phyloP scores from a whole-genome alignment of 108 stramenopile species.

The Cyclotella baltica region DNA sequence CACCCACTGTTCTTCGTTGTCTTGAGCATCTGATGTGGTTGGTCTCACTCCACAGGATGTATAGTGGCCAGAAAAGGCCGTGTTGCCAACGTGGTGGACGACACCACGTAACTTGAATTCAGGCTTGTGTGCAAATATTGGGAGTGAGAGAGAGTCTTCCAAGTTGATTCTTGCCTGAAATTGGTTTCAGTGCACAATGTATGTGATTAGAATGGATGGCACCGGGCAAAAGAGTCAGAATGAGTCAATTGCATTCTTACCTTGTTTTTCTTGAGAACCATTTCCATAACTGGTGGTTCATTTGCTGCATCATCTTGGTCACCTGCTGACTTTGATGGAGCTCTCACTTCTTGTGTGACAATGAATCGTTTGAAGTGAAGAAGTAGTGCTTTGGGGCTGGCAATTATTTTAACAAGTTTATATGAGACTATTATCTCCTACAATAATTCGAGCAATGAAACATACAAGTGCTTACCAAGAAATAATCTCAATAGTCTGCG shows the following conservation, averaged over 20 bases:
- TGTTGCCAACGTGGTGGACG: conserved; percentile 77
- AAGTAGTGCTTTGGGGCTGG: conserved; percentile 69
- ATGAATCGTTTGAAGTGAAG: conserved; percentile 85
- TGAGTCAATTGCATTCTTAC: neutral
- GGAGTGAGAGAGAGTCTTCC: conserved; percentile 46
- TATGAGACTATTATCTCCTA: neutral
- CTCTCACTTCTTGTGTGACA: conserved; percentile 55
- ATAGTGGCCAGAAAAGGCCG: conserved; percentile 76
- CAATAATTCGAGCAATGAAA: neutral
- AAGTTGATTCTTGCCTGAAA: conserved; percentile 54
- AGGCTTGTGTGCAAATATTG: conserved; percentile 21
- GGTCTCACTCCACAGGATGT: conserved; percentile 61
- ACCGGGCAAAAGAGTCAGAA: neutral
- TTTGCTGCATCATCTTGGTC: conserved; percentile 6
- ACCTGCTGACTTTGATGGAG: neutral
- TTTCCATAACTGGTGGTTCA: conserved; percentile 34
- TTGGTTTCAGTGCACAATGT: neutral
- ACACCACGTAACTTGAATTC: conserved; percentile 62
- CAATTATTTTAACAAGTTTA: neutral
- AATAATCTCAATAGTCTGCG: conserved; percentile 69
- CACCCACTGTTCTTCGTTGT: conserved; percentile 55
- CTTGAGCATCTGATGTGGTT: conserved; percentile 2
- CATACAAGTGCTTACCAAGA: conserved; percentile 40
- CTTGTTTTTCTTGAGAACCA: conserved; percentile 66
- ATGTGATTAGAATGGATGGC: neutral